A percentile compares a stretch with the other conserved stretches of the same genome.
phyloP scores from a whole-genome alignment of 768 basidiomycete species.

The Cystobasidium onofrii region DNA sequence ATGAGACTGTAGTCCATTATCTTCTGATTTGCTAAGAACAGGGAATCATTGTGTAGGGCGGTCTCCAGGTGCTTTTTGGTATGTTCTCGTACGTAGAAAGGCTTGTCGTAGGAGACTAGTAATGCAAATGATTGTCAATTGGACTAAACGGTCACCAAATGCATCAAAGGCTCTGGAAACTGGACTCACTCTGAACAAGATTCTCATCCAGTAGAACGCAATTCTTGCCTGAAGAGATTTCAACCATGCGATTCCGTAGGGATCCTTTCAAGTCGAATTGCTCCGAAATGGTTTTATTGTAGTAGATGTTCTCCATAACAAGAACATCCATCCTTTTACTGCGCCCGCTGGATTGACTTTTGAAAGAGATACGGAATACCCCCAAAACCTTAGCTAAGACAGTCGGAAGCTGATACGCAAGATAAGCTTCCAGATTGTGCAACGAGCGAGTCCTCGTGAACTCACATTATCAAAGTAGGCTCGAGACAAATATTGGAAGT shows the following conservation, averaged over 20 bases:
- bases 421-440: conserved; percentile 27
- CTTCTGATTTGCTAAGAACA: conserved; percentile 83
- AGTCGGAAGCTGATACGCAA: conserved; percentile 66
- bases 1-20: conserved; percentile 82
- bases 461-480: conserved; percentile 74
- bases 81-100: conserved; percentile 93
- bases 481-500: conserved; percentile 97
- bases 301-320: conserved; percentile 97
- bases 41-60: conserved; percentile 88
- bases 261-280: conserved; percentile 97
- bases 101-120: conserved; percentile 70
- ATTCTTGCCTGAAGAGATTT: conserved; percentile 67
- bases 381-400: conserved; percentile 93
- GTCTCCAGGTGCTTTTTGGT: conserved; percentile 84
- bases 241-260: conserved; percentile 83
- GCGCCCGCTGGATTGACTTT: conserved; percentile 66
- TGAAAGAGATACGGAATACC: conserved; percentile 86
- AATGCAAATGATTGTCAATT: conserved; percentile 16
- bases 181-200: conserved; percentile 67
- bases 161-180: too few species aligned
- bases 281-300: conserved; percentile 80
- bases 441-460: conserved; percentile 2
- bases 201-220: conserved; percentile 96
- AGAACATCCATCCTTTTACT: conserved; percentile 87
- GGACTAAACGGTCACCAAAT: too few species aligned